Percentiles rank a stretch among this genome's conserved stretches.
These are phyloP conservation scores for Hanseniaspora valbyensis DNA, from an alignment of 805 yeast species.

Conservation along the genomic window DNA sequence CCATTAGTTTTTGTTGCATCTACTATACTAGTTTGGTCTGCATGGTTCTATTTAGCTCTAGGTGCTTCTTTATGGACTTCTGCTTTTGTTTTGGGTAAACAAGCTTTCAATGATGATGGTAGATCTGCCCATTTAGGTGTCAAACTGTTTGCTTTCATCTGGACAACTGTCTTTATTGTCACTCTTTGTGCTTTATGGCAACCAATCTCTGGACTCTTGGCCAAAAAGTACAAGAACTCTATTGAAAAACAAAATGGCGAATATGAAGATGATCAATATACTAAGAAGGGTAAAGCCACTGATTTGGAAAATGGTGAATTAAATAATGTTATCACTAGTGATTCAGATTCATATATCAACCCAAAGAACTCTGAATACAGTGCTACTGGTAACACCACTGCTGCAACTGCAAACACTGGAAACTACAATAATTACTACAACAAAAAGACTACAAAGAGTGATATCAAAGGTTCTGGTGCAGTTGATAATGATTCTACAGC, in stretches of 20 bases:
- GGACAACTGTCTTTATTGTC: slow-evolving; percentile 39
- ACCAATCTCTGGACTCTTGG: slow-evolving; percentile 9
- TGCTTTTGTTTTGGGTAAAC: slow-evolving; percentile 43
- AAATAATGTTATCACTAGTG: neutral
- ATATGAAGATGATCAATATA: slow-evolving; percentile 10
- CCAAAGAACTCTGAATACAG: neutral
- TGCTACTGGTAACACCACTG: neutral
- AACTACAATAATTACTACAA: neutral
- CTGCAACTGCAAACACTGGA: neutral
- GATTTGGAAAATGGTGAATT: neutral
- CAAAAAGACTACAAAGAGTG: neutral
- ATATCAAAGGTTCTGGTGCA: neutral
- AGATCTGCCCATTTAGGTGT: slow-evolving; percentile 36
- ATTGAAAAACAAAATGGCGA: slow-evolving; percentile 34
- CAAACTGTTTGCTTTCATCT: slow-evolving; percentile 47
- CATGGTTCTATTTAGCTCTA: slow-evolving; percentile 36
- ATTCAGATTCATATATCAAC: slow-evolving; percentile 6
- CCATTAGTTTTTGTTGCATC: slow-evolving; percentile 18
- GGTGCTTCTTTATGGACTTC: slow-evolving; percentile 45
- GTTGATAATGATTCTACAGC: slow-evolving; percentile 5
- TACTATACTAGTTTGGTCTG: slow-evolving; percentile 23
- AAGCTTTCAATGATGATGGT: slow-evolving; percentile 37
- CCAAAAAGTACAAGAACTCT: slow-evolving; percentile 8
- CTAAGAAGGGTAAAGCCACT: neutral
- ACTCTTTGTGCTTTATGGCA: slow-evolving; percentile 14